Base-by-base conservation (phyloP, 2,329 filamentous ascomycete genomes). In the Beauveria sp. region DNA sequence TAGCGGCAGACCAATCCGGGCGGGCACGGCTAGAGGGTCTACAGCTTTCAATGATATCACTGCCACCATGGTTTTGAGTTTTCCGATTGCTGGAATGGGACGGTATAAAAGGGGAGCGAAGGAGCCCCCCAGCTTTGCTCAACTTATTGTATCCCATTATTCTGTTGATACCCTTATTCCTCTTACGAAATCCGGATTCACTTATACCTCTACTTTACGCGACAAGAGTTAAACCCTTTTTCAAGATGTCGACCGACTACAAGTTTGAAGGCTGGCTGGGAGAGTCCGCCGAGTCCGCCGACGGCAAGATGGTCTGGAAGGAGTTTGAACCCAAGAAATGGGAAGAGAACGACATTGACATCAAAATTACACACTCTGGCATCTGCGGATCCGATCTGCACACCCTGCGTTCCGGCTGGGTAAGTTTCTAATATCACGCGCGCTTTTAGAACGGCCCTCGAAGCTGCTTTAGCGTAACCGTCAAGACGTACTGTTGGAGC, bases 341-440 rank as follows among this genome's bases (percentile, higher is more conserved):
- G 81, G 81, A 85, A 50, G 86, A 88, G 69, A 81, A 78, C 28
- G 85, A 88, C 64, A 73, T 89, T 59, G 86, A 89, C 68, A 86
- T 89, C 66, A 77, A 82, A 68, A 74, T 89, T 65, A 81, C 83
- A 3, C 85, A 88, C 74, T 88, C 85, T 67, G 86, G 86, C 63
- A 80, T 89, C 65, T 89, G 86, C 69, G 86, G 84, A 60, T 81
- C 80, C 0, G 85, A 88, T 65, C 55, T 87, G 42, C 84, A 88
- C 72, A 80, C 75, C 5, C 74, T 87, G 3, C 77, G 79, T 43
- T 82, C 81, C 1, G 84, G 80, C 52, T 84, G 81, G 81, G 73
- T 67, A 58, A 65, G 71, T 54, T 76, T 53, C 74, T 3, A 22
- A n/a, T 1, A 38, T 6, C 16, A 28, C 10, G 68, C 70, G 2